Base-by-base conservation (phyloP, 2,329 filamentous ascomycete genomes). In the Phialophora verrucosa region DNA sequence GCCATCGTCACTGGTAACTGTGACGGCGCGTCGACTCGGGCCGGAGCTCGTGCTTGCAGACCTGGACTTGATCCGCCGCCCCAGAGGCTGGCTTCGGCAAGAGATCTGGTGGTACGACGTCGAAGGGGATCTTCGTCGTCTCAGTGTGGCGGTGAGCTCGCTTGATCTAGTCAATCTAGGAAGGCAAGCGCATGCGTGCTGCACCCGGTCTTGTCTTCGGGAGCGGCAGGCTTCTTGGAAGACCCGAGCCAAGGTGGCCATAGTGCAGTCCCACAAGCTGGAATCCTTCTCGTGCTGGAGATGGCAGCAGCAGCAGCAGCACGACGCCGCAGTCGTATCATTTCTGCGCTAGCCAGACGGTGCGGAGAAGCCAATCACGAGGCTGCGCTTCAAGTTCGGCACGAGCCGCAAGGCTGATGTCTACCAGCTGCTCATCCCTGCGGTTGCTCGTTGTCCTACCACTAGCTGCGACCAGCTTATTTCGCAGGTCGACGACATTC, bases 1-100 rank as follows among this genome's bases (percentile, higher is more conserved):
- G 7, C 94, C 94, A 74, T 92, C 90, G 73, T 97, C 94, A 73
- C 92, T 95, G 74, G 93, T 89, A 0, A 94, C 86, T 0, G 93
- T 97, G 29, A 97, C 88, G 47, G 88, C 84, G 74, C 86, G 88
- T 62, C 91, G 85, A 69, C 84, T 86, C 29, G 88, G 76, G 44
- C 60, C 53, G 14, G 66, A 56, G 59, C 29, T 60, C 59, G 65
- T 74, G 17, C 74, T 73, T 23, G 76, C 64, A 50, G 32, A 53
- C 32, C 31, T 51, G 27, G 57, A 44, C 35, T 12, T 17, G 17
- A 35, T 25, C 17, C 23, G 31, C 11, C 23, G 49, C 17, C 38
- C 29, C 42, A 14, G 20, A 47, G 58, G 29, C 25, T 44, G 59
- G 20, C 17, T 29, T 32, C 27, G 47, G 49, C 29, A 25, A 1